Conservation (phyloP, 164 flowering plant species). For the Houttuynia cordata region DNA sequence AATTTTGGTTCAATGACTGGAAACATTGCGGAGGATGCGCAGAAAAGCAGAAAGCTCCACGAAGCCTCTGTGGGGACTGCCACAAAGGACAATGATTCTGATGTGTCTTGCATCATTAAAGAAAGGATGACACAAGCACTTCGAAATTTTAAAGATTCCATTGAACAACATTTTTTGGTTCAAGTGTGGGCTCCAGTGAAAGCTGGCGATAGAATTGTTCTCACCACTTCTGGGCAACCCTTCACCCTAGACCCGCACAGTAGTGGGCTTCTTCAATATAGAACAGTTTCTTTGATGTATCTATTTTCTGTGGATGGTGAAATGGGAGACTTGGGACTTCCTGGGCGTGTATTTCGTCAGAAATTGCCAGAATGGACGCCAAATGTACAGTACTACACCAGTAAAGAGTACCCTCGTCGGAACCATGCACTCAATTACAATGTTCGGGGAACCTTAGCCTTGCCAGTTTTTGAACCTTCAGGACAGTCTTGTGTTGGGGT, state of each 20-base stretch:
- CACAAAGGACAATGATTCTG: constrained; percentile 13
- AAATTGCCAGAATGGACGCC: constrained; percentile 97
- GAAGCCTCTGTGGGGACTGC: not conserved
- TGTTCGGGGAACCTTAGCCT: constrained; percentile 80
- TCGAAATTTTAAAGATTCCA: constrained; percentile 63
- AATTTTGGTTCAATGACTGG: constrained; percentile 22
- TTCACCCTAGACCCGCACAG: constrained; percentile 75
- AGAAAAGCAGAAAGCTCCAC: constrained; percentile 16
- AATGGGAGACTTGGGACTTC: constrained; percentile 68
- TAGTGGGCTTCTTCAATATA: constrained; percentile 68
- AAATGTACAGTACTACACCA: constrained; percentile 84
- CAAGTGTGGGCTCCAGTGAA: constrained; percentile 98
- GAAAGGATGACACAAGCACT: constrained; percentile 89
- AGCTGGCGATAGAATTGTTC: constrained; percentile 46
- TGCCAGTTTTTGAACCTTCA: constrained; percentile 92
- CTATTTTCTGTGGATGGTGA: constrained; percentile 71
- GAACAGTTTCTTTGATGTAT: constrained; percentile 71
- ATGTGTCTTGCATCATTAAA: constrained; percentile 60
- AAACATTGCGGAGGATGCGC: constrained; percentile 16
- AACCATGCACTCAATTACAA: constrained; percentile 65
- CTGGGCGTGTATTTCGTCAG: constrained; percentile 85
- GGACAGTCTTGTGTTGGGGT: constrained; percentile 88
- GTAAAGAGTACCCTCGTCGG: constrained; percentile 67
- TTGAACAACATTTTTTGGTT: constrained; percentile 73
- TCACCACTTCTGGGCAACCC: constrained; percentile 95